Evolutionary conservation across 139 green algal genomes (phyloP), one percentile per base, ranked within the genome.

Genomic region (Pseudopediastrum boryanum): DNA sequence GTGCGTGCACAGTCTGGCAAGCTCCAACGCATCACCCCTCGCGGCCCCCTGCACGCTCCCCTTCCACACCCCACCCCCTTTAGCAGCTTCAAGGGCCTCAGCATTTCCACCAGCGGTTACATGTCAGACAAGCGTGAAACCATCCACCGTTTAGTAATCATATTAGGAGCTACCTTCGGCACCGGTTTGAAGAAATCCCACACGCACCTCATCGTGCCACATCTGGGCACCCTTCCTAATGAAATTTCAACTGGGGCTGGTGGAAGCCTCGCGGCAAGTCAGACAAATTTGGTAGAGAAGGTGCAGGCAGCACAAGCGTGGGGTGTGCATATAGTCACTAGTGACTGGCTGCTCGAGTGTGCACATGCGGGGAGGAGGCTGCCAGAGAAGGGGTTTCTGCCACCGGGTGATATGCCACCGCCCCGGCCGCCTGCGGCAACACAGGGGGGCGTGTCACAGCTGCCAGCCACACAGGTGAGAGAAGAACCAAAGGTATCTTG

Each of bases 291-390:
- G 61, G 19, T 73, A 16, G 12, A 36, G 6, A 80, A 80, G 74
- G 66, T 72, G 29, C 8, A n/a, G 21, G 62, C 39, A 36, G 74
- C 74, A 8, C 43, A 39, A 61, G 39, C 21, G 7, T 33, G 43
- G 23, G 31, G 38, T 19, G 12, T 80, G 3, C 41, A 63, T 12
- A 80, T 80, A 44, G 74, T 80, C 21, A 36, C 50, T 1, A 33
- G 23, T 33, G 64, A 73, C 42, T 80, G 74, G 74, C 44, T 80
- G 29, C 21, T 52, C 6, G 74, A 80, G 42, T 80, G 61, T 63
- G 35, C 64, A 23, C 36, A 8, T 4, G 74, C 62, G 31, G 74
- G 74, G 10, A 43, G 74, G 25, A 25, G 41, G 42, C 59, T 80
- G 2, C 43, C 8, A 10, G 61, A 71, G 61, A 21, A 23, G 21